Evolutionary conservation across 345 rosid genomes (phyloP), one percentile per base, ranked within the genome.

Genomic region (Cardamine occulta): DNA sequence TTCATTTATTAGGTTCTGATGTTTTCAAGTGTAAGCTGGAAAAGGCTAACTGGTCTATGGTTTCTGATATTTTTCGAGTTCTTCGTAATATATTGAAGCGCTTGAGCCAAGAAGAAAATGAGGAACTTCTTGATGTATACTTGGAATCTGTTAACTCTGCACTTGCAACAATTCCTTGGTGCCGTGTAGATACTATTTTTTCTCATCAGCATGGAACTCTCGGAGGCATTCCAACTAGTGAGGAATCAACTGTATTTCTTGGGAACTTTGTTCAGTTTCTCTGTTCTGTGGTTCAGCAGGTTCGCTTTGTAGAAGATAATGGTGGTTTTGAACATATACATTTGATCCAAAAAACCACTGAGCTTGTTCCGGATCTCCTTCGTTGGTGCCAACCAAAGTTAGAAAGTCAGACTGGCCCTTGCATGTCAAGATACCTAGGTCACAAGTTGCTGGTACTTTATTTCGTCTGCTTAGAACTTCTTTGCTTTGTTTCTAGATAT

Each of bases 361-460:
- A 75, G 63, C 78, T 88, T 62, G 81, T 91, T 77, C 93, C 97
- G 14, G 77, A 80, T 83, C 81, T 91, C 58, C 74, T 90, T 19
- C 59, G 9, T 45, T 86, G 89, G 88, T 89, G 89, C 81, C 88
- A 89, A 45, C 72, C 85, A 56, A 80, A 71, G 74, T 74, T 80
- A 78, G 87, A 80, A 19, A 76, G 66, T 39, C 58, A 44, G 71
- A 75, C 23, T 53, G 79, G 77, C 48, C 45, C 49, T 4, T 37
- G 75, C 76, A 76, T 86, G 79, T 72, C 78, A 58, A 85, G 62
- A 29, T 94, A 94, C 81, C 87, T 94, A 79, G 85, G 80, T 48
- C 96, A 91, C 82, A 94, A 94, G 74, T 77, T 89, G 68, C 51
- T 94, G 96, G 98, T 94, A 86, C 24, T 81, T 17, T 70, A 49